Conservation (phyloP, 441 rosid genomes). For the Croton setiger region DNA sequence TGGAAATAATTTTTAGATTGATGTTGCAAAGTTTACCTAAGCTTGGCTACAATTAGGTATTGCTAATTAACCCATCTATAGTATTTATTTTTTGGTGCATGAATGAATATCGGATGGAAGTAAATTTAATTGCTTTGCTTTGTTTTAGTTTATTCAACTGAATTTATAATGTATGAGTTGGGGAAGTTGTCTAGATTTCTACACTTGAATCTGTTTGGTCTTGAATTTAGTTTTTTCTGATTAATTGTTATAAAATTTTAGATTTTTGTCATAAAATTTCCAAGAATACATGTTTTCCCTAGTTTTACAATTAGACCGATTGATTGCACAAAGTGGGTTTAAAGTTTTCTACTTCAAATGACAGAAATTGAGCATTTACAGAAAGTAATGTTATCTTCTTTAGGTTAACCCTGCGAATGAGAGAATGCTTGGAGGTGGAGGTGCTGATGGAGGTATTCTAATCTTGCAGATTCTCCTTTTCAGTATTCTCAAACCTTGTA, state of each 20-base stretch:
- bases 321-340: background rate
- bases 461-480: background rate
- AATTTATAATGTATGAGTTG: background rate
- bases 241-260: background rate
- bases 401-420: constrained; percentile 84
- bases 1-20: too few species aligned
- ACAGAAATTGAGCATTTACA: background rate
- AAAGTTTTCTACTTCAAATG: background rate
- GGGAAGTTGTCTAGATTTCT: background rate
- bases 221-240: background rate
- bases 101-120: background rate
- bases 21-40: background rate
- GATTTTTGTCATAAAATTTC: background rate
- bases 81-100: background rate
- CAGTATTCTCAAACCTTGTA: background rate
- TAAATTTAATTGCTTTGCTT: background rate
- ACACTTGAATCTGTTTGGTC: background rate
- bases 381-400: background rate
- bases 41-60: background rate
- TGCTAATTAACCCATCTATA: background rate
- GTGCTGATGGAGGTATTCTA: constrained; percentile 78
- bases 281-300: background rate
- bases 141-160: background rate
- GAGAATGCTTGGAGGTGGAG: constrained; percentile 90
- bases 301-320: background rate